A percentile compares a stretch with the other conserved stretches of the same genome.
Conservation (phyloP, 2,329 filamentous ascomycete species). For the Fusarium heterosporum region DNA sequence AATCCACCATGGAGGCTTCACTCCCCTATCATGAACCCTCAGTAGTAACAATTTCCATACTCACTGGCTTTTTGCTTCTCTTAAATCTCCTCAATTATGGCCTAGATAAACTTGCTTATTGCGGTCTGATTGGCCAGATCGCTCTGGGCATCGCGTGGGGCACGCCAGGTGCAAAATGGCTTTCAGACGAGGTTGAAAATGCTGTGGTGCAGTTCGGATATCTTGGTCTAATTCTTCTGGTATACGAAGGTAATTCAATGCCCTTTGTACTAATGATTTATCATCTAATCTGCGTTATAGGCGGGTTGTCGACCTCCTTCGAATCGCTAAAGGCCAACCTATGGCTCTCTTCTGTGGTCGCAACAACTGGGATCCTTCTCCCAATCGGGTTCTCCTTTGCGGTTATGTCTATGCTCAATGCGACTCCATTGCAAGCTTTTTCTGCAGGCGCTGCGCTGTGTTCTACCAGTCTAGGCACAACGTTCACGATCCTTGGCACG, state of each 20-base stretch:
- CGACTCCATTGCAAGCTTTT: slow-evolving; percentile 72
- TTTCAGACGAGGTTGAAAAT: slow-evolving; percentile 63
- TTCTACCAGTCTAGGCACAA: slow-evolving; percentile 79
- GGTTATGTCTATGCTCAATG: slow-evolving; percentile 61
- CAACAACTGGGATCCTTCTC: slow-evolving; percentile 71
- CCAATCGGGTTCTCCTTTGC: slow-evolving; percentile 76
- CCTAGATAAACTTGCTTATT: slow-evolving; percentile 72
- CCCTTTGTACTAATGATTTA: rapidly evolving
- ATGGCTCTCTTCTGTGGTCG: slow-evolving; percentile 69
- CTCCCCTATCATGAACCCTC: slow-evolving; percentile 72
- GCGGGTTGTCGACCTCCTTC: slow-evolving; percentile 61
- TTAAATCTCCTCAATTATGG: slow-evolving; percentile 69
- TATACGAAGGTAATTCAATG: slow-evolving; percentile 69
- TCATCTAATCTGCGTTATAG: slow-evolving; percentile 46
- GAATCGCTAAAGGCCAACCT: slow-evolving; percentile 67
- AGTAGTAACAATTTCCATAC: slow-evolving; percentile 69
- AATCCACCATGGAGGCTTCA: slow-evolving; percentile 39
- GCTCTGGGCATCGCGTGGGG: slow-evolving; percentile 78
- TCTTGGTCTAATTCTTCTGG: slow-evolving; percentile 76
- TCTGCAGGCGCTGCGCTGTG: slow-evolving; percentile 79
- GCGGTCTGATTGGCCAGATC: slow-evolving; percentile 78
- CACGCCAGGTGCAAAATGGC: slow-evolving; percentile 71
- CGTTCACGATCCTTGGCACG: slow-evolving; percentile 65
- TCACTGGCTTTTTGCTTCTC: slow-evolving; percentile 70
- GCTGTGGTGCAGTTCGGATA: slow-evolving; percentile 76